Conservation (phyloP, 2,329 filamentous ascomycete species). For the Dothideomycetes sp. region DNA sequence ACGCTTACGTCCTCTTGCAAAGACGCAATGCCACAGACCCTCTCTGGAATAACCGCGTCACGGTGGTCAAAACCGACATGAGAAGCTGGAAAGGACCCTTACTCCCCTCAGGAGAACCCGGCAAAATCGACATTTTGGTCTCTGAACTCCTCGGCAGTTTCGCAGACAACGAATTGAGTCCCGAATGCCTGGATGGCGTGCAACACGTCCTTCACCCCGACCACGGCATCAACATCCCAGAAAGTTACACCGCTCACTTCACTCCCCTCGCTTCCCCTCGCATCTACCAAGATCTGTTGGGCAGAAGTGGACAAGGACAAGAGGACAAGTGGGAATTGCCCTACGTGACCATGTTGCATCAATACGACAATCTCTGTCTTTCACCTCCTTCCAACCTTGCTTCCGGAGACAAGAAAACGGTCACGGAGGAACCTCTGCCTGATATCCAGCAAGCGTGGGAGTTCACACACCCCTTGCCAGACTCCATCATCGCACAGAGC, state of each 20-base stretch:
- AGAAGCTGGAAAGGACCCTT: constrained; percentile 83
- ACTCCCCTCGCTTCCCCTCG: constrained; percentile 86
- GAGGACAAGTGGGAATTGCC: constrained; percentile 82
- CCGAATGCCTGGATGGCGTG: constrained; percentile 92
- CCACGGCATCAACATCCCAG: constrained; percentile 86
- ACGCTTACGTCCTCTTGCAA: constrained; percentile 87
- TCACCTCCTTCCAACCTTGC: constrained; percentile 32
- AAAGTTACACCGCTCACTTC: constrained; percentile 85
- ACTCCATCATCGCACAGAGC: constrained; percentile 46
- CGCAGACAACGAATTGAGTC: constrained; percentile 92
- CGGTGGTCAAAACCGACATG: constrained; percentile 94
- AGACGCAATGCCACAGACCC: constrained; percentile 64
- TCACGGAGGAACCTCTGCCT: constrained; percentile 18
- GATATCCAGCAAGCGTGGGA: constrained; percentile 71
- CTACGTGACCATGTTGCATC: constrained; percentile 88
- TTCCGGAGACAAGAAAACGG: constrained; percentile 22
- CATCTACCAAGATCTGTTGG: constrained; percentile 69
- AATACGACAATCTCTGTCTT: constrained; percentile 76
- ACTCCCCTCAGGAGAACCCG: constrained; percentile 42
- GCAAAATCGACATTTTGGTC: constrained; percentile 81
- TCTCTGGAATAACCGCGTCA: constrained; percentile 70
- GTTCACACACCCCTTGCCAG: constrained; percentile 66
- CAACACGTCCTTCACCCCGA: constrained; percentile 74
- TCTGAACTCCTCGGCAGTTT: constrained; percentile 94
- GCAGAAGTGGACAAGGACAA: constrained; percentile 41